A percentile compares a stretch with the other conserved stretches of the same genome.
Evolutionary conservation across 148 eudicot genomes (phyloP).

Genomic region (Rhododendron molle): DNA sequence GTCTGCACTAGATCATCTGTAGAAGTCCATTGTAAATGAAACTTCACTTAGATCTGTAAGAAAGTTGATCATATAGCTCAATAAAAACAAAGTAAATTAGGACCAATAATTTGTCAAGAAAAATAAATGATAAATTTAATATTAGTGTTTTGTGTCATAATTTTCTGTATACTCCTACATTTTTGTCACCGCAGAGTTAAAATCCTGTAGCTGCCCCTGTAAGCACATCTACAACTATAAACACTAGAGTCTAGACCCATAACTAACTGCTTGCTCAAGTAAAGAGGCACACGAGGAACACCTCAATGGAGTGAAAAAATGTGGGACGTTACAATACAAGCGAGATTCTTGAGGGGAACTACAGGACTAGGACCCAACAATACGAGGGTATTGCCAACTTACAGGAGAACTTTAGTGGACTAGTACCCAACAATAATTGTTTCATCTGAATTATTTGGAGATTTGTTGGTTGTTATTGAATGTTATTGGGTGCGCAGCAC

Average conservation of each 20-base stretch:
- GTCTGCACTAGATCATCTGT: no score
- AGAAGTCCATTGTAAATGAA: no score
- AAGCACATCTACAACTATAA: not conserved
- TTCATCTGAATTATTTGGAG: not conserved
- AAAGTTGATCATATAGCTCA: no score
- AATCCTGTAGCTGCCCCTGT: no score
- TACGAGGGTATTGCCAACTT: not conserved
- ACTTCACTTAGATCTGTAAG: no score
- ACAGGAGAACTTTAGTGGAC: not conserved
- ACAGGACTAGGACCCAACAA: not conserved
- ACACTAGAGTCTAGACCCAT: not conserved
- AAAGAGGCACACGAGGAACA: not conserved
- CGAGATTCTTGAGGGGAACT: not conserved
- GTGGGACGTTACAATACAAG: not conserved
- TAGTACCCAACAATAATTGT: not conserved
- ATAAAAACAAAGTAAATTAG: no score
- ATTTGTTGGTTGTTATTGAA: not conserved
- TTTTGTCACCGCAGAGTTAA: no score
- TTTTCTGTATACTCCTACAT: no score
- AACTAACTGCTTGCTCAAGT: not conserved
- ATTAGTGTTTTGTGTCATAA: no score
- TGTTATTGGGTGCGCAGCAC: conserved; percentile 40
- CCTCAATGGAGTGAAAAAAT: not conserved
- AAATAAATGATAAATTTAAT: no score
- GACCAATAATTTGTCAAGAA: no score